These are phyloP conservation scores for Ulmus americana DNA, from an alignment of 331 rosid species.

Conservation along the genomic window DNA sequence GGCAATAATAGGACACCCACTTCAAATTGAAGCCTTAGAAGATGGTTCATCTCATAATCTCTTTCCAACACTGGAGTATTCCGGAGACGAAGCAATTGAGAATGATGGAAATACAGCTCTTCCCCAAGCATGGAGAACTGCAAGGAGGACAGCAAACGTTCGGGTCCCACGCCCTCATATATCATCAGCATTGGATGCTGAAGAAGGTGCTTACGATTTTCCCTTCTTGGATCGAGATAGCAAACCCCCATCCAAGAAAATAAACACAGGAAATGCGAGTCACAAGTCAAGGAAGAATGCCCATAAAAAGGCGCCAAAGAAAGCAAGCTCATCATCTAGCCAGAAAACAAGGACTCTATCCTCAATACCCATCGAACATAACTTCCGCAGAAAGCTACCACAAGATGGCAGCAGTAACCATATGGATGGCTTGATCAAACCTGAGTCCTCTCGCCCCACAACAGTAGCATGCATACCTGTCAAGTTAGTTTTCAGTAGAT, in stretches of 20 bases:
- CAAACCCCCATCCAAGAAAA: slow-evolving; percentile 38
- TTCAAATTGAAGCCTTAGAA: slow-evolving; percentile 68
- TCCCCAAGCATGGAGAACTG: slow-evolving; percentile 95
- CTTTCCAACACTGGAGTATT: slow-evolving; percentile 51
- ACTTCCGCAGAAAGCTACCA: slow-evolving; percentile 43
- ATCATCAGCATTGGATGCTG: slow-evolving; percentile 41
- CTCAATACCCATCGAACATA: slow-evolving; percentile 63
- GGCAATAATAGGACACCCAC: slow-evolving; percentile 87
- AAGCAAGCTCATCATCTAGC: slow-evolving; percentile 63
- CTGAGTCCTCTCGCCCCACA: slow-evolving; percentile 60
- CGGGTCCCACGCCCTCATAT: slow-evolving; percentile 83
- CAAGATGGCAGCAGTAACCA: slow-evolving; percentile 44
- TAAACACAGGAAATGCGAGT: slow-evolving; percentile 44
- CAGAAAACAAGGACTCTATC: slow-evolving; percentile 97
- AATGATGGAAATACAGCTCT: slow-evolving; percentile 55
- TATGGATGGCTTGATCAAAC: slow-evolving; percentile 58
- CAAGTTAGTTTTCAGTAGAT: slow-evolving; percentile 85
- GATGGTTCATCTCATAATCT: slow-evolving; percentile 66
- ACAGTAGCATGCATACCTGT: slow-evolving; percentile 97
- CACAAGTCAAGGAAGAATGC: slow-evolving; percentile 48
- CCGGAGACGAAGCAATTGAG: slow-evolving; percentile 44
- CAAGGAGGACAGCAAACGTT: slow-evolving; percentile 85
- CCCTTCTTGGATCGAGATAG: slow-evolving; percentile 55
- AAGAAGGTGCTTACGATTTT: slow-evolving; percentile 42
- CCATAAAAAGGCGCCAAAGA: slow-evolving; percentile 53